Percentiles rank a stretch among this genome's conserved stretches.
Evolutionary conservation across 495 filamentous ascomycete genomes (phyloP).

Genomic region (Penicillium desertorum): DNA sequence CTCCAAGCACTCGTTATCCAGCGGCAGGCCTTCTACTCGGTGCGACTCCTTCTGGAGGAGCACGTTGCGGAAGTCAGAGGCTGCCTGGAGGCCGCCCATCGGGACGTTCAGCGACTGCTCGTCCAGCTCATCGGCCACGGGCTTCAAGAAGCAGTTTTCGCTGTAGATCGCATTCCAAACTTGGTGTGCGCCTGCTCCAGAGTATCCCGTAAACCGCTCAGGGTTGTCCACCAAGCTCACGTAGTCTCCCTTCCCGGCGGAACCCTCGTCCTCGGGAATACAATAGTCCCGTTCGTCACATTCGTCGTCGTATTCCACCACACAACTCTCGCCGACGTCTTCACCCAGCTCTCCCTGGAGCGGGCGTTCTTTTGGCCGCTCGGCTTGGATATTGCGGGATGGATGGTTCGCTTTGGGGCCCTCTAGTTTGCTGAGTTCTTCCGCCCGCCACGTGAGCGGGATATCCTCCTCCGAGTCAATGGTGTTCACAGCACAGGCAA

Average conservation of each 20-base stretch:
- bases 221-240: constrained; percentile 92
- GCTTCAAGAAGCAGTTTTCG: constrained; percentile 93
- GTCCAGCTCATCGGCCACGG: constrained; percentile 40
- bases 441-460: constrained; percentile 83
- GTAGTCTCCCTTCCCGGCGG: constrained; percentile 87
- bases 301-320: constrained; percentile 96
- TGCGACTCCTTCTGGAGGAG: constrained; percentile 73
- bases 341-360: constrained; percentile 82
- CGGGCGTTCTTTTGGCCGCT: constrained; percentile 65
- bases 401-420: constrained; percentile 90
- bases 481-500: constrained; percentile 95
- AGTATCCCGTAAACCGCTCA: constrained; percentile 92
- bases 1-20: constrained; percentile 91
- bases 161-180: constrained; percentile 97
- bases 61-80: constrained; percentile 78
- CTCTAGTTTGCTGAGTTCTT: constrained; percentile 89
- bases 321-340: constrained; percentile 88
- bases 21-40: constrained; percentile 63
- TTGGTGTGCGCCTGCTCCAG: constrained; percentile 75
- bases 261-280: constrained; percentile 90
- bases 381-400: constrained; percentile 64
- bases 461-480: constrained; percentile 94
- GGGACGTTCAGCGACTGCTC: constrained; percentile 31
- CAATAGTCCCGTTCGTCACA: constrained; percentile 98
- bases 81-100: constrained; percentile 58